Base-by-base conservation (phyloP, 192 early-diverging fungal species). In the Coemansia sp. region DNA sequence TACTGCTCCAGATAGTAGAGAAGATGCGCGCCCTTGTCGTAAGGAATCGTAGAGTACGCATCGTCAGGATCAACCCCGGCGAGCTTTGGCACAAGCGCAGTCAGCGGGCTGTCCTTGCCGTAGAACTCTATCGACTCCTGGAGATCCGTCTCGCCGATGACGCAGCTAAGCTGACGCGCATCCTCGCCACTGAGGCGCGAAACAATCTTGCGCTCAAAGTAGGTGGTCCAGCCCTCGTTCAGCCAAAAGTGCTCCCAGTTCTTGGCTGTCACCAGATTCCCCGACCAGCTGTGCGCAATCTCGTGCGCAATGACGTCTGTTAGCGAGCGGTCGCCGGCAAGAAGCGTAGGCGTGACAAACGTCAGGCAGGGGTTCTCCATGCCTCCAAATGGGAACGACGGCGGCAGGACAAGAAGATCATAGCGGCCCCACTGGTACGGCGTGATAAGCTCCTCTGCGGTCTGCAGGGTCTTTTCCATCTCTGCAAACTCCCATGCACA, bases 291-390 rank as follows among this genome's bases (percentile, higher is more conserved):
- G 77, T 96, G 95, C 58, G 92, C 80, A 73, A 95, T 92, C 66
- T 98, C 96, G 79, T 98, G 96, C 4, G 93, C 93, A 58, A 98
- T 88, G 28, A 98, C 95, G 72, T 97, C 94, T 1, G 95, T 94
- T 55, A 96, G 84, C 35, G 91, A 92, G 45, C 90, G 88, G 77
- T 99, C 97, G 58, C 95, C 95, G 39, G 96, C 95, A 48, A 99
- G 81, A 30, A 99, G 84, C 20, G 94, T 94, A 26, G 97, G 97
- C 28, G 97, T 99, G 23, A 97, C 95, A 89, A 97, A 99, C 0
- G 97, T 98, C 65, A 96, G 75, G 74, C 94, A 96, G 18, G 97
- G 97, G 79, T 99, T 99, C 86, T 99, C 92, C 92, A 96, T 96
- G 57, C 94, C 92, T 46, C 91, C 91, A 65, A 91, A 94, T 18